These are phyloP conservation scores for Puccinia polysora DNA, from an alignment of 1,284 basidiomycete genomes.

Conservation along the genomic window DNA sequence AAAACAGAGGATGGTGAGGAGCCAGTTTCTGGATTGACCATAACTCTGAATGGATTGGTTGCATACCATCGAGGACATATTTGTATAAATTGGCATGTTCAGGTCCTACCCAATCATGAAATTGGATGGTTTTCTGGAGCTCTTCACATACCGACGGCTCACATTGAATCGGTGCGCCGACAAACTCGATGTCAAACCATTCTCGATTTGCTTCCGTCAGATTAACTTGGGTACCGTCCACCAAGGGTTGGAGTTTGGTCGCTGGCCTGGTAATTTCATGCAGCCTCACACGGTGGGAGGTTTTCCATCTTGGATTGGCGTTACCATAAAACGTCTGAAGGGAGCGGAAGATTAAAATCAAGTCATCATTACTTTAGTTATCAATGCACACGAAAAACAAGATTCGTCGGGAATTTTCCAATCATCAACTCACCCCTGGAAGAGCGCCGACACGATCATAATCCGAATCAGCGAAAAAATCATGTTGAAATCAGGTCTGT, in stretches of 20 bases:
- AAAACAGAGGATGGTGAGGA: constrained; percentile 49
- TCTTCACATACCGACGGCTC: constrained; percentile 49
- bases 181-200: constrained; percentile 48
- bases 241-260: constrained; percentile 46
- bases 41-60: not conserved
- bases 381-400: not conserved
- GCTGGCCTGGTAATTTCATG: constrained; percentile 47
- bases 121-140: constrained; percentile 48
- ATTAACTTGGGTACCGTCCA: constrained; percentile 45
- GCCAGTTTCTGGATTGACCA: constrained; percentile 21
- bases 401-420: too few species aligned
- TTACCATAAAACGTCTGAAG: constrained; percentile 22
- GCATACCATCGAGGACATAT: constrained; percentile 4
- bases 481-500: too few species aligned
- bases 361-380: too few species aligned
- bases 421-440: too few species aligned
- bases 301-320: constrained; percentile 46
- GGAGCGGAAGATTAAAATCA: not conserved
- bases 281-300: constrained; percentile 49
- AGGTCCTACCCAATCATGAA: constrained; percentile 25
- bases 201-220: constrained; percentile 44
- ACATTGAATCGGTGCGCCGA: constrained; percentile 50
- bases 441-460: too few species aligned
- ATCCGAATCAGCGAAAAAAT: too few species aligned
- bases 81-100: constrained; percentile 15